phyloP scores from a whole-genome alignment of 495 filamentous ascomycete species.

The Penicillium paxilli region DNA sequence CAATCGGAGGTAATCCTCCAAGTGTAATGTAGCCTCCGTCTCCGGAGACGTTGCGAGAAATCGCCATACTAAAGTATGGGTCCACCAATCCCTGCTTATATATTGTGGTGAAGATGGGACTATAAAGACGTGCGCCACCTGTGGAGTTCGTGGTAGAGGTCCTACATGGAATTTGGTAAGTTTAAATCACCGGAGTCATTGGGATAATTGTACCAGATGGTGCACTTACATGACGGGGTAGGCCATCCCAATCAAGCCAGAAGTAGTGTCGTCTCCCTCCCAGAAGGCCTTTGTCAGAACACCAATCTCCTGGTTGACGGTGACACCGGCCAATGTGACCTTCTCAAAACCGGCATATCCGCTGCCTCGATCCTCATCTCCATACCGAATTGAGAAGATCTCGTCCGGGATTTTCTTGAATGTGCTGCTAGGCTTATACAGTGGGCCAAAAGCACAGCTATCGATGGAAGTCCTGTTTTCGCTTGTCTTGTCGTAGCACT shows the following conservation, averaged over 20 bases:
- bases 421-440: conserved; percentile 38
- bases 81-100: conserved; percentile 47
- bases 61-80: conserved; percentile 52
- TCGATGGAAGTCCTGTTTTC: conserved; percentile 17
- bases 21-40: conserved; percentile 43
- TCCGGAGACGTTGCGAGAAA: conserved; percentile 29
- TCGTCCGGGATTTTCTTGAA: conserved; percentile 41
- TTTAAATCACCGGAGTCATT: no score
- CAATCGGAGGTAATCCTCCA: conserved; percentile 52
- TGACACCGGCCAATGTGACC: conserved; percentile 53
- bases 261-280: conserved; percentile 43
- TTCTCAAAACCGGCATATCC: conserved; percentile 56
- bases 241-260: conserved; percentile 58
- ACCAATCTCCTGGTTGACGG: conserved; percentile 53
- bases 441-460: conserved; percentile 50
- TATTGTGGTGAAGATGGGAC: conserved; percentile 60
- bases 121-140: no score
- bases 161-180: no score
- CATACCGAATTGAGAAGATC: conserved; percentile 60
- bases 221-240: conserved; percentile 49
- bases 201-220: no score
- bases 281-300: conserved; percentile 47
- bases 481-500: conserved; percentile 41
- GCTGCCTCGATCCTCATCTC: conserved; percentile 49
- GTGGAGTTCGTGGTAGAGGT: no score